A percentile compares a stretch with the other conserved stretches of the same genome.
Conservation (phyloP, 495 filamentous ascomycete genomes). For the Cladorrhinum samala region DNA sequence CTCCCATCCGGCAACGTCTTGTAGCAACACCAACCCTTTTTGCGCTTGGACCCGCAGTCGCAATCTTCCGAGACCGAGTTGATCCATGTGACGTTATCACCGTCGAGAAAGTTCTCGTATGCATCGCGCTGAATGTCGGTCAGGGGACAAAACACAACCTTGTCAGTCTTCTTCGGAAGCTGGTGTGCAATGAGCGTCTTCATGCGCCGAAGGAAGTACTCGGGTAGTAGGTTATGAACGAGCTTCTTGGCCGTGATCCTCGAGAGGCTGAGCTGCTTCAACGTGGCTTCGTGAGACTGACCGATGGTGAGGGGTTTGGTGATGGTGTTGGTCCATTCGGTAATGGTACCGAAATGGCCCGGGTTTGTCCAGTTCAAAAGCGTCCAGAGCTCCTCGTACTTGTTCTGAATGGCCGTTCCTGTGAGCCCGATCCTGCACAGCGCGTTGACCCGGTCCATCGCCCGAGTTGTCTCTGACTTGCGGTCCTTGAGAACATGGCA, state of each 20-base stretch:
- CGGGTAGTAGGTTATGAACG: slow-evolving; percentile 80
- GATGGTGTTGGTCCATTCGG: slow-evolving; percentile 72
- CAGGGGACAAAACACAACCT: slow-evolving; percentile 90
- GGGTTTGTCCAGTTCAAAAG: slow-evolving; percentile 96
- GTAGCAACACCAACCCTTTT: slow-evolving; percentile 78
- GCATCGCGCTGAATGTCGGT: slow-evolving; percentile 77
- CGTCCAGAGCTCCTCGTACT: slow-evolving; percentile 96
- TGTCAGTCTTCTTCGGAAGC: slow-evolving; percentile 91
- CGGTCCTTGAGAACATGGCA: slow-evolving; percentile 88
- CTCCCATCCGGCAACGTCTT: slow-evolving; percentile 49
- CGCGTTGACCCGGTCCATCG: slow-evolving; percentile 89
- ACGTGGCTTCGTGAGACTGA: slow-evolving; percentile 85
- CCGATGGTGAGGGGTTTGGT: slow-evolving; percentile 75
- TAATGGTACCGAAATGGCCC: slow-evolving; percentile 71
- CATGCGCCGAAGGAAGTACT: slow-evolving; percentile 89
- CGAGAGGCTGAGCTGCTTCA: slow-evolving; percentile 71
- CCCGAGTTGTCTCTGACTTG: slow-evolving; percentile 66
- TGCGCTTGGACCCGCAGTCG: slow-evolving; percentile 61
- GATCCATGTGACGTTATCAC: slow-evolving; percentile 65
- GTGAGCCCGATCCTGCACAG: slow-evolving; percentile 91
- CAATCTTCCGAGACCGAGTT: slow-evolving; percentile 60
- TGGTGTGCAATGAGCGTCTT: slow-evolving; percentile 90
- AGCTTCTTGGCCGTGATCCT: slow-evolving; percentile 79
- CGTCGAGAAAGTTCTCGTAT: slow-evolving; percentile 74
- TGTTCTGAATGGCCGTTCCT: slow-evolving; percentile 96